Conservation (phyloP, 208 protist species). For the Trypanosoma platydactyli region DNA sequence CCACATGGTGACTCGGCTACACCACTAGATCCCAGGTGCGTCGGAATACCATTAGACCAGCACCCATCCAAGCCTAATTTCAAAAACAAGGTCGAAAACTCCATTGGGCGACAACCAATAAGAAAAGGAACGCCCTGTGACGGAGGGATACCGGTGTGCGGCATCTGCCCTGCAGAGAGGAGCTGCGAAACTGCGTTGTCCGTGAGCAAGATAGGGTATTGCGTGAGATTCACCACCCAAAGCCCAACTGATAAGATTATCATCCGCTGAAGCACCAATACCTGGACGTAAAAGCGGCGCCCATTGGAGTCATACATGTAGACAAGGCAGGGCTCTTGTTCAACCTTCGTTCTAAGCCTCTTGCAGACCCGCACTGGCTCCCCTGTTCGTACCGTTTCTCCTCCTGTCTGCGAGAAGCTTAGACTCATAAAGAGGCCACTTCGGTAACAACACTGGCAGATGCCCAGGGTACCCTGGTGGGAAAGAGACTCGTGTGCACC, state of each 20-base stretch:
- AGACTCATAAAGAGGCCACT: constrained; percentile 52
- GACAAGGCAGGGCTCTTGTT: constrained; percentile 58
- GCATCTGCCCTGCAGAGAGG: constrained; percentile 55
- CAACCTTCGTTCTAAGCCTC: constrained; percentile 41
- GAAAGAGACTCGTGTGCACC: constrained; percentile 51
- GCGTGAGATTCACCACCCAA: constrained; percentile 82
- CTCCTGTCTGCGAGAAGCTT: constrained; percentile 66
- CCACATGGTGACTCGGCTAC: constrained; percentile 51
- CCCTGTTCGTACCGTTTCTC: constrained; percentile 45
- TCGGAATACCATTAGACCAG: constrained; percentile 60
- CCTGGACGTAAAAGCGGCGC: constrained; percentile 63
- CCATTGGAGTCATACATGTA: constrained; percentile 50
- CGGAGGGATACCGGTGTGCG: constrained; percentile 69
- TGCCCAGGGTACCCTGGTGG: constrained; percentile 47
- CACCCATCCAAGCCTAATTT: constrained; percentile 65
- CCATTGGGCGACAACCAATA: constrained; percentile 53
- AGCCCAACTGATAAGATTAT: constrained; percentile 70
- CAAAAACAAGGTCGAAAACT: constrained; percentile 57
- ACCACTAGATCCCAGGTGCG: constrained; percentile 62
- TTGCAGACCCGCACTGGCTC: constrained; percentile 36
- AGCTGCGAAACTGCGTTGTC: constrained; percentile 47
- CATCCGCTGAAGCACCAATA: constrained; percentile 61
- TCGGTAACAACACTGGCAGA: constrained; percentile 62
- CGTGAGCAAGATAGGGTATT: constrained; percentile 71
- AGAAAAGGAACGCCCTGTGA: constrained; percentile 75